phyloP scores from a whole-genome alignment of 441 rosid species.

The Gossypium lobatum region DNA sequence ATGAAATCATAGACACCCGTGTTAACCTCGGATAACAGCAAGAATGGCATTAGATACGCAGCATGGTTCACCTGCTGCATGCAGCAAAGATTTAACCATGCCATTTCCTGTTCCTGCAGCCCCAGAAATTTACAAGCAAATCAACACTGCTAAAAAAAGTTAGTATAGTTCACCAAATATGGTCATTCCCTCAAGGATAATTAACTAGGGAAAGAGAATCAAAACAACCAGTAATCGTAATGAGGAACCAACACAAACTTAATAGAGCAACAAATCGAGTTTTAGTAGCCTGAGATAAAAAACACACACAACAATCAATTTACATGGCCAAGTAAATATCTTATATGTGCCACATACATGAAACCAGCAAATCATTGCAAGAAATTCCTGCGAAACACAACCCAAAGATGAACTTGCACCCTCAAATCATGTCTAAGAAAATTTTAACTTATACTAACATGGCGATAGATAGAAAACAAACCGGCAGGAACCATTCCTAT shows the following conservation, averaged over 20 bases:
- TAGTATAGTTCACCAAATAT: not conserved
- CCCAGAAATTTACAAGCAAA: conserved; percentile 10
- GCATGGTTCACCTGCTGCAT: conserved; percentile 69
- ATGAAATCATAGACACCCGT: conserved; percentile 11
- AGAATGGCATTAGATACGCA: conserved; percentile 53
- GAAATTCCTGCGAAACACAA: not conserved
- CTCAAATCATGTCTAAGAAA: not conserved
- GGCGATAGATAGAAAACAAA: conserved; percentile 19
- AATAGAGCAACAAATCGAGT: not conserved
- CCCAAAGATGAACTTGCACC: not conserved
- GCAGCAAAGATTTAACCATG: conserved; percentile 77
- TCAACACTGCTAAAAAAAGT: not conserved
- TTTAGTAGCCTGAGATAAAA: not conserved
- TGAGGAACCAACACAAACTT: not conserved
- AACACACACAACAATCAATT: not conserved
- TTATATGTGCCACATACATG: not conserved
- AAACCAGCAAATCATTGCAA: not conserved
- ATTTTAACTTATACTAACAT: conserved; percentile 5
- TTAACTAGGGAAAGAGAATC: not conserved
- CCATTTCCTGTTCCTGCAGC: conserved; percentile 89
- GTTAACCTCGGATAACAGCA: conserved; percentile 75
- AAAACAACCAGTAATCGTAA: not conserved
- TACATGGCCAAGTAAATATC: conserved; percentile 3
- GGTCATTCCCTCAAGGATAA: not conserved
- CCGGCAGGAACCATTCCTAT: conserved; percentile 89